phyloP scores from a whole-genome alignment of 306 rosid genomes.

The Sicyos edulis region DNA sequence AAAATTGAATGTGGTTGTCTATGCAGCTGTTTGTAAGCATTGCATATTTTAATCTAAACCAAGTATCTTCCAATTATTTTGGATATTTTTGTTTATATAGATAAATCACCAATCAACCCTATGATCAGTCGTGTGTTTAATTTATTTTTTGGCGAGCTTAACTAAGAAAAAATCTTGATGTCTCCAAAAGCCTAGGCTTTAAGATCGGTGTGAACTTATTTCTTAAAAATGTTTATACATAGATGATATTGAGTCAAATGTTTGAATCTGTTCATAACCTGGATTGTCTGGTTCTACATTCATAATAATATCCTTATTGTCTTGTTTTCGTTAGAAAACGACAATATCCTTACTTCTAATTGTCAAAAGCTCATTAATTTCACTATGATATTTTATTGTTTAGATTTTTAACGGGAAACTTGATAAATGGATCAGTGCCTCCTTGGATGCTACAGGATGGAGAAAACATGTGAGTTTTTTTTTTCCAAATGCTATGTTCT shows the following conservation, averaged over 20 bases:
- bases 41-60: too few relatives aligned
- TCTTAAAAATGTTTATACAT: too few relatives aligned
- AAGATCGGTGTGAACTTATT: neutral
- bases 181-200: neutral
- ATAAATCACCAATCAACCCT: too few relatives aligned
- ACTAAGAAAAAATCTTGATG: neutral
- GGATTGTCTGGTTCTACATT: neutral
- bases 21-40: too few relatives aligned
- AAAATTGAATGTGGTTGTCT: too few relatives aligned
- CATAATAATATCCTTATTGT: neutral
- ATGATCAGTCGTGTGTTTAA: neutral
- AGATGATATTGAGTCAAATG: neutral
- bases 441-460: slow-evolving; percentile 25
- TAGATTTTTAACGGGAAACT: slow-evolving; percentile 41
- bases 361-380: neutral
- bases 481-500: slow-evolving; percentile 8
- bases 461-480: slow-evolving; percentile 28
- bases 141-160: neutral
- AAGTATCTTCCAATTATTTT: neutral
- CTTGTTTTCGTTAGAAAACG: neutral
- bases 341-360: neutral
- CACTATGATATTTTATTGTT: slow-evolving; percentile 1
- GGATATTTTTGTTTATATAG: neutral
- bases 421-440: slow-evolving; percentile 34
- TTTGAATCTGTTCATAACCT: neutral